Percentiles rank a stretch among this genome's conserved stretches.
phyloP scores from a whole-genome alignment of 2,329 filamentous ascomycete genomes.

The Calonectria pauciramosa region DNA sequence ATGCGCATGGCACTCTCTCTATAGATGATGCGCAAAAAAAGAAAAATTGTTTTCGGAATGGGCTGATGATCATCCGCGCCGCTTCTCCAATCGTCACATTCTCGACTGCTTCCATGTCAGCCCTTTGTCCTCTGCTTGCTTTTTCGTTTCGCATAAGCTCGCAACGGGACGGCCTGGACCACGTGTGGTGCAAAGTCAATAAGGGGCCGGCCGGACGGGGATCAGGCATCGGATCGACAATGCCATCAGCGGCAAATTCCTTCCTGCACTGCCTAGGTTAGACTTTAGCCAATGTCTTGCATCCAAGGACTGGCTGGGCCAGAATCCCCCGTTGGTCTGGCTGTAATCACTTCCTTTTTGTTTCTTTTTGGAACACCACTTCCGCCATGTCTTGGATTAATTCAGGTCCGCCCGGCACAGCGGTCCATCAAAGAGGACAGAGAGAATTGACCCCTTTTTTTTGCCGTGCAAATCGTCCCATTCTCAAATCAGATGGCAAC shows the following conservation, averaged over 20 bases:
- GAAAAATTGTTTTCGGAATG: neutral
- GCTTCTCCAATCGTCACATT: neutral
- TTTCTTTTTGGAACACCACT: neutral
- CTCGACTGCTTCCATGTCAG: conserved; percentile 3
- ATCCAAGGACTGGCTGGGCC: neutral
- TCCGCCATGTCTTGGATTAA: conserved; percentile 12
- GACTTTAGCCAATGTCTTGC: conserved; percentile 14
- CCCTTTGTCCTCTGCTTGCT: neutral
- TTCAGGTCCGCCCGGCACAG: neutral
- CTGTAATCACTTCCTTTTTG: neutral
- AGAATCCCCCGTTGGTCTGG: neutral
- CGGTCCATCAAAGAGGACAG: neutral
- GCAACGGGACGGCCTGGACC: conserved; percentile 20
- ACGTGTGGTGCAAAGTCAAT: conserved; percentile 28
- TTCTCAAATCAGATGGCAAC: neutral
- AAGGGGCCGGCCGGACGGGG: neutral
- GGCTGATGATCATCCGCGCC: neutral
- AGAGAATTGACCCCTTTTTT: neutral
- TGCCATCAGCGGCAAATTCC: conserved; percentile 12
- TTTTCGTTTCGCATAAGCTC: conserved; percentile 11
- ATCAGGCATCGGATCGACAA: conserved; percentile 10
- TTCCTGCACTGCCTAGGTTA: neutral
- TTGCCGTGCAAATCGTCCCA: neutral
- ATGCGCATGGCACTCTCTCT: neutral
- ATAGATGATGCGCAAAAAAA: neutral